These are phyloP conservation scores for Pseudozyma flocculosa DNA, from an alignment of 1,284 basidiomycete species.

Conservation along the genomic window DNA sequence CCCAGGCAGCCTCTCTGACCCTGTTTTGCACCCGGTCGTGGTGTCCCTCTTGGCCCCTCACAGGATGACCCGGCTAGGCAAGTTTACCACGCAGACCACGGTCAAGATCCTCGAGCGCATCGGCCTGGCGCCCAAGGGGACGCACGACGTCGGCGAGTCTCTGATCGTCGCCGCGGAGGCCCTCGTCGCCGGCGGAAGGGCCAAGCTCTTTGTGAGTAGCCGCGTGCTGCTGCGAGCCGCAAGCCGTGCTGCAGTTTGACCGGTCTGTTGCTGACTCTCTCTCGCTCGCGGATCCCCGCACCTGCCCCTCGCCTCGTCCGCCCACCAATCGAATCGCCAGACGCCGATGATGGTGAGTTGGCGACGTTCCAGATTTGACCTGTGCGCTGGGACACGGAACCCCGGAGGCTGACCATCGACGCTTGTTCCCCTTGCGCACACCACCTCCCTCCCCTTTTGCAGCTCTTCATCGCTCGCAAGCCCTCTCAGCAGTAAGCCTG, in stretches of 20 bases:
- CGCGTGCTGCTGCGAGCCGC: no score
- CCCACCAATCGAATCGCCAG: no score
- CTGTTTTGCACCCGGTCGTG: constrained; percentile 66
- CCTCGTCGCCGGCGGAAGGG: constrained; percentile 79
- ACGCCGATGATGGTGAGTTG: constrained; percentile 8
- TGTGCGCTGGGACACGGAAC: neutral
- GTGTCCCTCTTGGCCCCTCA: constrained; percentile 60
- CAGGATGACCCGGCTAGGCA: constrained; percentile 86
- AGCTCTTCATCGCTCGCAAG: constrained; percentile 28
- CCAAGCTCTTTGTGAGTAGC: constrained; percentile 66
- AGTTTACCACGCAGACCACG: constrained; percentile 78
- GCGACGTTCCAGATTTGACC: no score
- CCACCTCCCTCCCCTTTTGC: neutral
- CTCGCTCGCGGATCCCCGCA: no score
- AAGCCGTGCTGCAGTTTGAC: no score
- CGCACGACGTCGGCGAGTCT: constrained; percentile 83
- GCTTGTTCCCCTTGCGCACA: neutral
- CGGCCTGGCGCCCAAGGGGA: constrained; percentile 86
- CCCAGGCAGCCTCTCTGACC: constrained; percentile 55
- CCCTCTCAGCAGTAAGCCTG: constrained; percentile 2
- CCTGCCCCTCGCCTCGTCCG: no score
- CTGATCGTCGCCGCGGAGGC: constrained; percentile 79
- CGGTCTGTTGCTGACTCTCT: neutral
- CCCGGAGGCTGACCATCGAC: no score
- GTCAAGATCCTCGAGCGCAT: constrained; percentile 77